Base-by-base conservation (phyloP, 805 yeast species). In the Ogataea corticis region DNA sequence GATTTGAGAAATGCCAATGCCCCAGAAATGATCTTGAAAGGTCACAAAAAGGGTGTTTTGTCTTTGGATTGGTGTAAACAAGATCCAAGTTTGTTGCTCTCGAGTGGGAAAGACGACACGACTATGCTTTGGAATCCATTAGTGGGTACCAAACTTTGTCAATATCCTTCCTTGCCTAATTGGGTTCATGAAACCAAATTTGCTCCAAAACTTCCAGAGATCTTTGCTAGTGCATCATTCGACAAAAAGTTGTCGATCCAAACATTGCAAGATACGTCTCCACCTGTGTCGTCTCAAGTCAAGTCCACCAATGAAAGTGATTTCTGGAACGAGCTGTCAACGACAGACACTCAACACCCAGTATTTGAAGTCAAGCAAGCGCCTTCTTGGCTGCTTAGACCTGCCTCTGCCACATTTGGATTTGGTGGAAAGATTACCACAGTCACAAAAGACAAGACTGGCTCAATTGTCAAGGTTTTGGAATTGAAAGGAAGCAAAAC, bases 21-120 rank as follows among this genome's bases (percentile, higher is more conserved):
- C n/a, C 99, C 99, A 7, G 90, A 88, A 61, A 70, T 69, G 47
- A 71, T 85, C 29, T 66, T 91, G 58, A 68, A 67, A 38, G 97
- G 97, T 45, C 98, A 92, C 65, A 77, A 80, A 39, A 85, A 86
- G 67, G 99, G 98, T 31, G 83, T 94, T 15, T 67, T 92, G 42
- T 87, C 96, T 7, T 69, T 94, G 45, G 97, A 94, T 63, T 94
- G 99, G 99, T 89, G 97, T 67, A 66, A 72, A 37, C 84, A 82
- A 56, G 99, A 94, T 65, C 79, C 87, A 39, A 73, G 74, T 40
- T 73, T 94, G 52, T 72, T 94, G 56, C 70, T 94, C 34, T 87
- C 97, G n/a, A 79, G 92, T 62, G 97, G 97, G 48, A 86, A 88
- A 59, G 99, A 94, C 67, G 90, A 90, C 63, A 71, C 88, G 27